Evolutionary conservation across 345 rosid species (phyloP), one percentile per base, ranked within the genome.

Genomic region (Brassica napus): DNA sequence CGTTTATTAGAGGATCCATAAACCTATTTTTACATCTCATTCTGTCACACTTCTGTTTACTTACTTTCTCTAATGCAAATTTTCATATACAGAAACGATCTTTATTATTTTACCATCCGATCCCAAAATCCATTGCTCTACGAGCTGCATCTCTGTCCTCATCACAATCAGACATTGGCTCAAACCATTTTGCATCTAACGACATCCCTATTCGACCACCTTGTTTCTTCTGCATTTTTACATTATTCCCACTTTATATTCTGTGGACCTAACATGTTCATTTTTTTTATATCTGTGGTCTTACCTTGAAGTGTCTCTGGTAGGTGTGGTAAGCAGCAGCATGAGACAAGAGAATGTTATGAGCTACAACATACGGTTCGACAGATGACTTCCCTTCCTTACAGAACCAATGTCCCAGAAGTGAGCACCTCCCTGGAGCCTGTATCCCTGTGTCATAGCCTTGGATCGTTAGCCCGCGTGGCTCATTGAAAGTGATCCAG

Each of bases 401-500:
- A 61, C 98, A 92, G 79, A 92, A 78, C 57, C 92, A 5, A 74
- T 84, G 91, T 60, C 90, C 93, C 2, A 92, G 83, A 84, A 92
- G 87, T 14, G 97, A 94, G 80, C 97, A 92, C 78, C 98, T 88
- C 44, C 97, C 97, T 2, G 97, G 98, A 68, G 98, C 98, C 82
- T 94, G 98, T 65, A 94, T 66, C 37, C 98, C 98, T 0, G 89
- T 84, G 76, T 94, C 97, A 80, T 92, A 94, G 37, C 97, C 97
- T 74, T 94, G 97, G 75, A 94, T 85, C 3, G 98, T 71, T 74
- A 91, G 74, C 74, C 91, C 92, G 49, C 79, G 97, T 26, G 98
- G 98, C 75, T 94, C 97, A 64, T 94, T 94, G 91, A 92, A 89
- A 77, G 97, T 94, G 82, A 91, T 85, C 97, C 97, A 94, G 63